Percentiles rank a stretch among this genome's conserved stretches.
Evolutionary conservation across 345 rosid genomes (phyloP).

Genomic region (Camelina hispida): DNA sequence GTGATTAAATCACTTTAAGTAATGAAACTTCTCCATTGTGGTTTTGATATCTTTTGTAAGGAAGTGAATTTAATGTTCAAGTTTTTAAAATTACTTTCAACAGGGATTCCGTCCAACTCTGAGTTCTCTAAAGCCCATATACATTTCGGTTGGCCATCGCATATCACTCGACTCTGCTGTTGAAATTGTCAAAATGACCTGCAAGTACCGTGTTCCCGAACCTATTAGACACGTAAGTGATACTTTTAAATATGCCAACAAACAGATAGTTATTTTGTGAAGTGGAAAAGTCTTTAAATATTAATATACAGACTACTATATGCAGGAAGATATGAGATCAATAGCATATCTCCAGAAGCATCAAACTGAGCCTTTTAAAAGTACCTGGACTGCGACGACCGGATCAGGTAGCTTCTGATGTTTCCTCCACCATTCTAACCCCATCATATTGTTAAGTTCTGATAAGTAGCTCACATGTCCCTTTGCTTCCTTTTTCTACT

Average conservation of each 20-base stretch:
- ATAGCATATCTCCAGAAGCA: conserved; percentile 62
- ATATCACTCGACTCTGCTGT: conserved; percentile 72
- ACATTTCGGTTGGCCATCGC: conserved; percentile 80
- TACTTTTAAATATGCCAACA: conserved; percentile 23
- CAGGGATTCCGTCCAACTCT: conserved; percentile 72
- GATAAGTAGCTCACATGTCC: conserved; percentile 25
- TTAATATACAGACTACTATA: not conserved
- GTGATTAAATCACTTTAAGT: not conserved
- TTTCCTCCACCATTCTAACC: conserved; percentile 1
- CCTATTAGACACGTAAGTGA: conserved; percentile 79
- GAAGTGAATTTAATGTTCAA: conserved; percentile 4
- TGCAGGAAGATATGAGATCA: conserved; percentile 83
- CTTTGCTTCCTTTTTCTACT: conserved; percentile 16
- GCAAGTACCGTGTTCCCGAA: conserved; percentile 87
- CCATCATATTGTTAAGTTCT: not conserved
- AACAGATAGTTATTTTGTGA: conserved; percentile 4
- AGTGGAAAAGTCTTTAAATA: not conserved
- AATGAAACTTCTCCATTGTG: not conserved
- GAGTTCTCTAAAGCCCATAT: conserved; percentile 70
- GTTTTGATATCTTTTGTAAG: not conserved
- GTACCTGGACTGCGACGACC: not conserved
- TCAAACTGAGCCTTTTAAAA: conserved; percentile 41
- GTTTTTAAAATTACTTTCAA: conserved; percentile 9
- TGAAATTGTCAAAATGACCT: conserved; percentile 64
- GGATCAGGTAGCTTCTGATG: conserved; percentile 27